phyloP scores from a whole-genome alignment of 2,329 filamentous ascomycete species.

The Podosphaera fusca region DNA sequence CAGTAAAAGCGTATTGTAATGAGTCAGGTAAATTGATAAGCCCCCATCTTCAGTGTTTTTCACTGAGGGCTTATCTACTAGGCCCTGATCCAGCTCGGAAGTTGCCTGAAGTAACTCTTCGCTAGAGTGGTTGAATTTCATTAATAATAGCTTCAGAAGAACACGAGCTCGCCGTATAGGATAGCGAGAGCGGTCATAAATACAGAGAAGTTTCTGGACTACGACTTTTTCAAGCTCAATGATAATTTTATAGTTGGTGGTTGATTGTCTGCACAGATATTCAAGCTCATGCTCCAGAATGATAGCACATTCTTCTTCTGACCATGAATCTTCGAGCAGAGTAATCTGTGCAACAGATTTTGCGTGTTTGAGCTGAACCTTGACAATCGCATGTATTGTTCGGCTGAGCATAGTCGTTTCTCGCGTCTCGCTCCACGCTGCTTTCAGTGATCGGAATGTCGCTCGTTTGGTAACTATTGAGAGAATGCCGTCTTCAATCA shows the following conservation, averaged over 20 bases:
- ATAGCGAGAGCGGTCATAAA: conserved; percentile 12
- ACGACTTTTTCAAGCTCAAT: conserved; percentile 7
- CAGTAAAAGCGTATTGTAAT: conserved; percentile 10
- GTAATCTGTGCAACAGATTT: conserved; percentile 27
- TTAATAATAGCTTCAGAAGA: conserved; percentile 8
- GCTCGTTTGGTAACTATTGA: conserved; percentile 27
- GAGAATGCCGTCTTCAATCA: conserved; percentile 35
- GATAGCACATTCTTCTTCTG: conserved; percentile 29
- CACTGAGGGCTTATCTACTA: conserved; percentile 3
- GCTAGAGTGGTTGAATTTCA: conserved; percentile 6
- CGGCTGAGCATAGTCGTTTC: conserved; percentile 31
- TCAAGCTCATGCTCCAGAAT: conserved; percentile 37
- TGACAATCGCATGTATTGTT: conserved; percentile 34
- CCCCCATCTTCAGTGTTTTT: conserved; percentile 10
- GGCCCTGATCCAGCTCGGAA: conserved; percentile 4
- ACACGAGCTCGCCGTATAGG: conserved; percentile 15
- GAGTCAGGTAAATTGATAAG: conserved; percentile 8
- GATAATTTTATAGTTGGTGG: background rate
- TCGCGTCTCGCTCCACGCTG: conserved; percentile 29
- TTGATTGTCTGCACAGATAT: conserved; percentile 15
- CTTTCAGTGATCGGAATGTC: conserved; percentile 24
- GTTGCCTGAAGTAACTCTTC: conserved; percentile 2
- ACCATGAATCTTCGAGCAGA: conserved; percentile 10
- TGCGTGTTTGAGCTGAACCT: conserved; percentile 33
- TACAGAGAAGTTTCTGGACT: conserved; percentile 8